These are phyloP conservation scores for Polychaeton citri DNA, from an alignment of 2,329 filamentous ascomycete species.

Conservation along the genomic window DNA sequence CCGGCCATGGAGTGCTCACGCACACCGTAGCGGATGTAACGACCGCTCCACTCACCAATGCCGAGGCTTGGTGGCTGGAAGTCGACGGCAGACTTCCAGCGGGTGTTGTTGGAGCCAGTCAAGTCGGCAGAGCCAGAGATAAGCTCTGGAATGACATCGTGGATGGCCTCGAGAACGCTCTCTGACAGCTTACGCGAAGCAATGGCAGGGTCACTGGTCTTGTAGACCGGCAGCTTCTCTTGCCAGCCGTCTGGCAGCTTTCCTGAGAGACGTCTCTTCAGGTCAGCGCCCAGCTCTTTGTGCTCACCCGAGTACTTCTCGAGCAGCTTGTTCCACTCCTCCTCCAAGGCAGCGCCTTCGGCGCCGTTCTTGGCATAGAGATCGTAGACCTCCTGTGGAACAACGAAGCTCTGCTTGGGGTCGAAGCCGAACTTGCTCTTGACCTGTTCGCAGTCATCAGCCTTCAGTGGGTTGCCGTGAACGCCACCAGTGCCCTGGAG, in stretches of 20 bases:
- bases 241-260: constrained; percentile 94
- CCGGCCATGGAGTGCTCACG: constrained; percentile 87
- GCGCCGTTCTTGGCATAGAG: constrained; percentile 71
- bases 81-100: constrained; percentile 93
- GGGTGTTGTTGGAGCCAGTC: constrained; percentile 96
- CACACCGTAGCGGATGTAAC: constrained; percentile 87
- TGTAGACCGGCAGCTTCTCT: constrained; percentile 84
- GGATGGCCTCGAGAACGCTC: constrained; percentile 78
- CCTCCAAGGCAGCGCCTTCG: constrained; percentile 75
- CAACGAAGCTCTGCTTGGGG: constrained; percentile 81
- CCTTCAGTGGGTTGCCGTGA: constrained; percentile 91
- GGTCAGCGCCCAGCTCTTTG: constrained; percentile 67
- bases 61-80: constrained; percentile 84
- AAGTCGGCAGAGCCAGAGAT: constrained; percentile 93
- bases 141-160: constrained; percentile 73
- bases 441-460: constrained; percentile 82
- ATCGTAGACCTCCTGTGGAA: constrained; percentile 92
- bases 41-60: constrained; percentile 79
- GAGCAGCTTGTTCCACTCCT: constrained; percentile 91
- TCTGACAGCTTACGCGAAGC: constrained; percentile 96
- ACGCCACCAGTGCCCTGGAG: constrained; percentile 89
- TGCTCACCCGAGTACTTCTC: constrained; percentile 71
- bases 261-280: constrained; percentile 64
- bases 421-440: constrained; percentile 96
- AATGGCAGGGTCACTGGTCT: constrained; percentile 66